Conservation (phyloP, 2,329 filamentous ascomycete genomes). For the Fusarium foetens region DNA sequence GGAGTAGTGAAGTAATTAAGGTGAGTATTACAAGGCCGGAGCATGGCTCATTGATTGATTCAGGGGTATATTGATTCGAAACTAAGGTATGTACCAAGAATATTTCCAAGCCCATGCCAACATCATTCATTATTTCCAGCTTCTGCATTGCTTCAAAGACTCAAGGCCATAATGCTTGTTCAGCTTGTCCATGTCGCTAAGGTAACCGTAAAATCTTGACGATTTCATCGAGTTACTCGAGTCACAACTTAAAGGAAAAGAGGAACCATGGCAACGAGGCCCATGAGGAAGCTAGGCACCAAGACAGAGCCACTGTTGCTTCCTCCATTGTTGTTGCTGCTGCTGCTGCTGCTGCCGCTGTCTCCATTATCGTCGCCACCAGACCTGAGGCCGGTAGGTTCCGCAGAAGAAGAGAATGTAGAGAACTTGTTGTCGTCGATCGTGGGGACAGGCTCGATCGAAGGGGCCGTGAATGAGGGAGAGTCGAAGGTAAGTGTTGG, state of each 20-base stretch:
- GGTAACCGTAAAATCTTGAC: background rate
- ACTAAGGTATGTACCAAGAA: background rate
- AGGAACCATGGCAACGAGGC: conserved; percentile 40
- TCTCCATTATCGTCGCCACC: conserved; percentile 24
- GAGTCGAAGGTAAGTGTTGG: conserved; percentile 12
- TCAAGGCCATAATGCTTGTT: background rate
- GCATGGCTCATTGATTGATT: background rate
- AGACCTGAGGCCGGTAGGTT: conserved; percentile 26
- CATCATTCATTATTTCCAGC: conserved; percentile 24
- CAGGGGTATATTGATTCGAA: conserved; percentile 24
- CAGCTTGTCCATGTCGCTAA: no score
- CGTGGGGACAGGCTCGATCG: conserved; percentile 29
- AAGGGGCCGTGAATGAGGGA: conserved; percentile 30
- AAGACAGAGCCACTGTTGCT: conserved; percentile 25
- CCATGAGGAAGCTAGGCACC: conserved; percentile 37
- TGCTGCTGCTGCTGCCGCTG: conserved; percentile 10
- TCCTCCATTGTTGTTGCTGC: background rate
- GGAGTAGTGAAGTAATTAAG: background rate
- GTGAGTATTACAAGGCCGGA: background rate
- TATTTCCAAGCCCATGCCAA: background rate
- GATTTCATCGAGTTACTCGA: background rate
- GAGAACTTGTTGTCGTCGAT: background rate
- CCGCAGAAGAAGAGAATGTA: conserved; percentile 5
- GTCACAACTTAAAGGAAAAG: conserved; percentile 38
- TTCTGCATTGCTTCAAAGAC: background rate